These are phyloP conservation scores for Phytophthora megakarya DNA, from an alignment of 352 stramenopile species.

Conservation along the genomic window DNA sequence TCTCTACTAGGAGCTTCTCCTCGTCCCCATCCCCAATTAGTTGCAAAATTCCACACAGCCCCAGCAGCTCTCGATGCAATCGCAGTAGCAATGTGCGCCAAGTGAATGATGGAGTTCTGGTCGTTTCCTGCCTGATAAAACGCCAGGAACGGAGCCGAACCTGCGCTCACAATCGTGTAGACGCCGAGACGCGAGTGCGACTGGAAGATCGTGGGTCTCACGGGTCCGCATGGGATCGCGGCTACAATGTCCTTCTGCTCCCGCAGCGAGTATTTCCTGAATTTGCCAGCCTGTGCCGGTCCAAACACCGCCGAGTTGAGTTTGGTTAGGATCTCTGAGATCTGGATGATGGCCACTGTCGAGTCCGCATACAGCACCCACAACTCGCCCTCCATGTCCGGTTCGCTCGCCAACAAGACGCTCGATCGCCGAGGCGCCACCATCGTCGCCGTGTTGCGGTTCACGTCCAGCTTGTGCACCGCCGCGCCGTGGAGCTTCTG, in stretches of 20 bases:
- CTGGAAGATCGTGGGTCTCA: constrained; percentile 82
- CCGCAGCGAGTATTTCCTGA: constrained; percentile 80
- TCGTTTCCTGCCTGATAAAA: constrained; percentile 88
- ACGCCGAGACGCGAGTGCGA: constrained; percentile 75
- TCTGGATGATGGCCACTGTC: constrained; percentile 78
- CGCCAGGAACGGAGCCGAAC: constrained; percentile 67
- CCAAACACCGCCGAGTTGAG: constrained; percentile 63
- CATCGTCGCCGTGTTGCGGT: constrained; percentile 40
- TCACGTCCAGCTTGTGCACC: constrained; percentile 60
- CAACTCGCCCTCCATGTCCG: constrained; percentile 54
- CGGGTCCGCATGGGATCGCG: constrained; percentile 63
- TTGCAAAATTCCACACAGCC: constrained; percentile 84
- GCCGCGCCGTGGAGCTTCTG: constrained; percentile 60
- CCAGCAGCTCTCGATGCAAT: constrained; percentile 78
- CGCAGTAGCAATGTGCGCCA: constrained; percentile 83
- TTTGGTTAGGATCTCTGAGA: constrained; percentile 61
- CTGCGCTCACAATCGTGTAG: constrained; percentile 74
- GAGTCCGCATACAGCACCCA: constrained; percentile 82
- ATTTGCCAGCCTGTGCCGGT: constrained; percentile 73
- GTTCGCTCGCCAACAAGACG: constrained; percentile 26
- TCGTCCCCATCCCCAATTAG: constrained; percentile 74
- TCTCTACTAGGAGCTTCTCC: constrained; percentile 11
- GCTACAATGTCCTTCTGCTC: constrained; percentile 70
- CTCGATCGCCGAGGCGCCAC: constrained; percentile 36
- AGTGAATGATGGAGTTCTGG: constrained; percentile 87